Evolutionary conservation across 139 green algal genomes (phyloP).

Genomic region (Micractinium sp.): DNA sequence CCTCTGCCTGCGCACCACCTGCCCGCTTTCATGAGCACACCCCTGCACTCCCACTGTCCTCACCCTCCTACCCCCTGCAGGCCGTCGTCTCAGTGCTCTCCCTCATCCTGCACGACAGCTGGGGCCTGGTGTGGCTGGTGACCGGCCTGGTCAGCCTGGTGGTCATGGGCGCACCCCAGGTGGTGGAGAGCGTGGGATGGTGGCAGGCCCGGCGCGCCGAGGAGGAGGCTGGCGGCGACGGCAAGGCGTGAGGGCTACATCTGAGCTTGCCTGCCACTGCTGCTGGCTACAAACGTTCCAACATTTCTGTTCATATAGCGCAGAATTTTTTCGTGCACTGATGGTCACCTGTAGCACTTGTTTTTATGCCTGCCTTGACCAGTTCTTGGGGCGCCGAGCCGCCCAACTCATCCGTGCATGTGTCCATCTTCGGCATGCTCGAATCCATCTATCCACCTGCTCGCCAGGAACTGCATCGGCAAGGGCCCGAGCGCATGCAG

Average conservation of each 20-base stretch:
- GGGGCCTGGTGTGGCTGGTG: constrained; percentile 43
- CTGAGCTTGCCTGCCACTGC: not conserved
- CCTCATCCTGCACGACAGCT: constrained; percentile 37
- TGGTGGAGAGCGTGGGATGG: not conserved
- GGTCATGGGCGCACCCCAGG: constrained; percentile 32
- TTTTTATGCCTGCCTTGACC: too few species aligned
- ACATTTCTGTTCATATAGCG: too few species aligned
- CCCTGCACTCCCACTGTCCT: too few species aligned
- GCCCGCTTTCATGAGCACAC: not conserved
- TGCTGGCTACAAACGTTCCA: too few species aligned
- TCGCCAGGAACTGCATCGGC: too few species aligned
- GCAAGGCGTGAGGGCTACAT: not conserved
- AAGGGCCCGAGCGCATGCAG: too few species aligned
- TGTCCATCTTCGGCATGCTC: too few species aligned
- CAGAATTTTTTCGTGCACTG: too few species aligned
- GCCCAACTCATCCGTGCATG: too few species aligned
- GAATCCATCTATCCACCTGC: too few species aligned
- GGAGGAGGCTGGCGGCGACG: not conserved
- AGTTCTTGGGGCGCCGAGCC: too few species aligned
- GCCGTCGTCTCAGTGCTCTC: constrained; percentile 43
- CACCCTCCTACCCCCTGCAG: not conserved
- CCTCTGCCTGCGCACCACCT: not conserved
- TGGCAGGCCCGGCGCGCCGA: not conserved
- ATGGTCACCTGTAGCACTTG: too few species aligned
- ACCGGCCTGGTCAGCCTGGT: constrained; percentile 33